Evolutionary conservation across 148 eudicot species (phyloP), one percentile per base, ranked within the genome.

Genomic region (Silene latifolia): DNA sequence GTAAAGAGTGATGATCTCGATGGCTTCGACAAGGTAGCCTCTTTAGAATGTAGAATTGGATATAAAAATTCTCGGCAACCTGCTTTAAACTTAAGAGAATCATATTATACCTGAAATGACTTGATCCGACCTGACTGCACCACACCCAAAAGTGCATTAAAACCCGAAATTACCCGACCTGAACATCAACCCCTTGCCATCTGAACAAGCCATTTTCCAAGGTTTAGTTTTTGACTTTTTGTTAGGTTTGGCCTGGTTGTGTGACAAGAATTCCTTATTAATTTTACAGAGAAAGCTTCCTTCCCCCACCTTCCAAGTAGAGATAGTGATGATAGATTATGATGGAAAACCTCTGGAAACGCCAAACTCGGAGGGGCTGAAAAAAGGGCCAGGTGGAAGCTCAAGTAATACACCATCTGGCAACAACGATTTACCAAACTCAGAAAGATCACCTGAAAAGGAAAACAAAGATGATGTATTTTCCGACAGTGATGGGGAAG

Each of bases 401-500:
- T 73, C 79, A 58, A 71, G 56, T 60, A 78, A 24, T 12, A 1
- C 78, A 76, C 24, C 88, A 73, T 72, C 86, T 53, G 68, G 84
- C 69, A 81, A 73, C 42, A 76, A 73, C 39, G 70, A 72, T 61
- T 39, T 74, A 46, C 85, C 56, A 78, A 78, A 72, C 79, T 66
- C 80, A 83, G n/a, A 23, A 54, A 74, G 72, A 59, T 71, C 76
- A 35, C 79, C 90, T 10, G 47, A 57, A 54, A 86, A 82, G 58
- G 85, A 84, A 71, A 88, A 83, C 67, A 83, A 81, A 21, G 98
- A 93, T 57, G 90, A 93, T 78, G 91, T 91, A 24, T 93, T 93
- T 80, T 87, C 98, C 4, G 98, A 93, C 68, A 87, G 97, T 73
- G 95, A 93, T 56, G 97, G 89, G 71, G 97, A 91, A 80, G 95